A percentile compares a stretch with the other conserved stretches of the same genome.
phyloP scores from a whole-genome alignment of 768 basidiomycete genomes.

The Tricholoma furcatifolium region DNA sequence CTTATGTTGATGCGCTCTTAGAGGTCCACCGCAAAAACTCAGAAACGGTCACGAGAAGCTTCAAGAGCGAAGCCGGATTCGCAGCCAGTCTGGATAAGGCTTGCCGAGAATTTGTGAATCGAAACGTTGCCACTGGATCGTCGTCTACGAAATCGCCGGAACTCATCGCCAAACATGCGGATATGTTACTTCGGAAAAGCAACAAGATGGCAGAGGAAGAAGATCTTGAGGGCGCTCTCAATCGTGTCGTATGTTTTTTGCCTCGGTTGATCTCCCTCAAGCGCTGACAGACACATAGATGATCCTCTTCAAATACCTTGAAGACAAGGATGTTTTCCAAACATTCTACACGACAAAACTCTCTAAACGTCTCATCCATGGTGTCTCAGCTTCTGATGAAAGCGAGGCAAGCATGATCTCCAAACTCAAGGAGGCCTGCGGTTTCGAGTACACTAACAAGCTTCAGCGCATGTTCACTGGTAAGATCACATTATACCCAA shows the following conservation, averaged over 20 bases:
- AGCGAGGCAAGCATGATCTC: conserved; percentile 98
- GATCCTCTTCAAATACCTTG: conserved; percentile 98
- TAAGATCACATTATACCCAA: conserved; percentile 27
- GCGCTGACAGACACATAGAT: conserved; percentile 58
- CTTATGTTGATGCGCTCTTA: conserved; percentile 91
- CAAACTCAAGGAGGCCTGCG: conserved; percentile 96
- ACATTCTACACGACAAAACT: conserved; percentile 97
- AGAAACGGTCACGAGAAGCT: conserved; percentile 88
- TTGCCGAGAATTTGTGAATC: conserved; percentile 95
- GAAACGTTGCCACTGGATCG: conserved; percentile 86
- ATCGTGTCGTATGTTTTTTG: conserved; percentile 72
- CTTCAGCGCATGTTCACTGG: conserved; percentile 98
- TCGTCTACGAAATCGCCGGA: conserved; percentile 93
- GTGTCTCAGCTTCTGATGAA: conserved; percentile 94
- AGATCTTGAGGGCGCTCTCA: conserved; percentile 87
- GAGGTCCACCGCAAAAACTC: conserved; percentile 94
- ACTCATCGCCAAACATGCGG: conserved; percentile 91
- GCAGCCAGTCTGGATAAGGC: conserved; percentile 96
- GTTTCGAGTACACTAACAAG: conserved; percentile 99
- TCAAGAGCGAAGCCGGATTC: conserved; percentile 94
- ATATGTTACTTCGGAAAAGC: conserved; percentile 88
- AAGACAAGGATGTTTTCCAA: conserved; percentile 99
- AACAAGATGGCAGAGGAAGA: conserved; percentile 97
- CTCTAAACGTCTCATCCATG: conserved; percentile 91
- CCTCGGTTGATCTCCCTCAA: conserved; percentile 14